Percentiles rank a stretch among this genome's conserved stretches.
Conservation (phyloP, 2,329 filamentous ascomycete species). For the Phialophora expanda region DNA sequence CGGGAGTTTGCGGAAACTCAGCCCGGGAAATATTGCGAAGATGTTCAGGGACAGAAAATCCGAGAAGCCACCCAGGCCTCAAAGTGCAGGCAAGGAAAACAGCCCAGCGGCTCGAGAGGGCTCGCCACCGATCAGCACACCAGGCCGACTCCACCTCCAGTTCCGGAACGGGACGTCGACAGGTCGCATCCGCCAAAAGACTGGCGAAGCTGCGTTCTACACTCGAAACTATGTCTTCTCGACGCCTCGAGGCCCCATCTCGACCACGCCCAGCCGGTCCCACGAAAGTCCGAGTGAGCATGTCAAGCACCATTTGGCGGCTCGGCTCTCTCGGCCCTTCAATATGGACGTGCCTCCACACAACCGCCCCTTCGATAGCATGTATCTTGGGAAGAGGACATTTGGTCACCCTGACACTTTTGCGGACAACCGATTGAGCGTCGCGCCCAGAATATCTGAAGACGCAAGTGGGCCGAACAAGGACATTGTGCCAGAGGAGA, state of each 20-base stretch:
- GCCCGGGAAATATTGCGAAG: constrained; percentile 33
- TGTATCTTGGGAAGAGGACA: constrained; percentile 38
- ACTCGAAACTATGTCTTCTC: constrained; percentile 13
- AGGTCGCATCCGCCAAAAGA: constrained; percentile 24
- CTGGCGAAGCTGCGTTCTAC: constrained; percentile 21
- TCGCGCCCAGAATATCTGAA: constrained; percentile 22
- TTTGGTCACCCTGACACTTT: constrained; percentile 32
- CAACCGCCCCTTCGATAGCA: constrained; percentile 39
- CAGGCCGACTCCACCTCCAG: constrained; percentile 32
- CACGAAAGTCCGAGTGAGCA: constrained; percentile 36
- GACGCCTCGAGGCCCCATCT: constrained; percentile 23
- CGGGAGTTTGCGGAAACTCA: constrained; percentile 29
- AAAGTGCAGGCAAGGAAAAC: constrained; percentile 35
- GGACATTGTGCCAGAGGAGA: neutral
- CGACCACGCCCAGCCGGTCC: constrained; percentile 25
- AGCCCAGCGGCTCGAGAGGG: constrained; percentile 21
- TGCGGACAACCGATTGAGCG: constrained; percentile 33
- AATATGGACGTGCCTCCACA: constrained; percentile 38
- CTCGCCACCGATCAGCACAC: constrained; percentile 30
- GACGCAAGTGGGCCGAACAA: constrained; percentile 16
- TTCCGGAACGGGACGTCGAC: constrained; percentile 32
- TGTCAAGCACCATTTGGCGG: constrained; percentile 32
- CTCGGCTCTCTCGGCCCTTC: constrained; percentile 38
- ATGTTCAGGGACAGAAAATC: constrained; percentile 32
- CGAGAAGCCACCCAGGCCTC: constrained; percentile 9